phyloP scores from a whole-genome alignment of 805 yeast species.

The Myxozyma udenii region DNA sequence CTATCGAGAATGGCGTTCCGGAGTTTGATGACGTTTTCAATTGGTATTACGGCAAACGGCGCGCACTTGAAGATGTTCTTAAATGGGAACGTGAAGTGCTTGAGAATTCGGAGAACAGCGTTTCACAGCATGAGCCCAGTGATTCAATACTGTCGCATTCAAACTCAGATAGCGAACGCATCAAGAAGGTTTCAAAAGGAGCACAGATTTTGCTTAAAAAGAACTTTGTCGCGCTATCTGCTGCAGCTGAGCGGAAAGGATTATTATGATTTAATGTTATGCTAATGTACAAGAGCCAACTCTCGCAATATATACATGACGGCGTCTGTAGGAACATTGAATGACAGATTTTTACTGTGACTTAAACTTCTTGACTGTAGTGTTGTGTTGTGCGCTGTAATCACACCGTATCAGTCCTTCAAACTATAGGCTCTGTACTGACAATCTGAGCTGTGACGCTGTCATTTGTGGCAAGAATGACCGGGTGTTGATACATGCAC shows the following conservation, averaged over 20 bases:
- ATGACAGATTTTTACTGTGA: too few species aligned
- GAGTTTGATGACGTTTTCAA: constrained; percentile 21
- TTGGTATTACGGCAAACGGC: constrained; percentile 7
- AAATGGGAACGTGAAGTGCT: constrained; percentile 24
- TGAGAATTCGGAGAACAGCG: constrained; percentile 4
- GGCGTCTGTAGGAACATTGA: too few species aligned
- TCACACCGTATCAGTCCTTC: too few species aligned
- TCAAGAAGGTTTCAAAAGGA: constrained; percentile 20
- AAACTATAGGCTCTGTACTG: too few species aligned
- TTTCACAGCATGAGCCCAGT: background rate
- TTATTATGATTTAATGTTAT: too few species aligned
- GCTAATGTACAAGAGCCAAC: too few species aligned
- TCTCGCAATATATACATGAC: too few species aligned
- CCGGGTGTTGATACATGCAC: constrained; percentile 17
- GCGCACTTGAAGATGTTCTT: constrained; percentile 5
- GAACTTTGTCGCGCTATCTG: constrained; percentile 7
- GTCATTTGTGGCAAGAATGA: constrained; percentile 2
- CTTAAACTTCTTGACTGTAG: too few species aligned
- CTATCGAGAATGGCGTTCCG: constrained; percentile 9
- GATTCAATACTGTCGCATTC: background rate
- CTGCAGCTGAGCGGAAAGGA: too few species aligned
- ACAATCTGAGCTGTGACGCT: too few species aligned
- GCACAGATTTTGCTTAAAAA: constrained; percentile 16
- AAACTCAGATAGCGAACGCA: constrained; percentile 2
- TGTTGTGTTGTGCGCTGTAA: too few species aligned